Conservation (phyloP, 371 early-diverging fungal species). For the Mucor velutinosus region DNA sequence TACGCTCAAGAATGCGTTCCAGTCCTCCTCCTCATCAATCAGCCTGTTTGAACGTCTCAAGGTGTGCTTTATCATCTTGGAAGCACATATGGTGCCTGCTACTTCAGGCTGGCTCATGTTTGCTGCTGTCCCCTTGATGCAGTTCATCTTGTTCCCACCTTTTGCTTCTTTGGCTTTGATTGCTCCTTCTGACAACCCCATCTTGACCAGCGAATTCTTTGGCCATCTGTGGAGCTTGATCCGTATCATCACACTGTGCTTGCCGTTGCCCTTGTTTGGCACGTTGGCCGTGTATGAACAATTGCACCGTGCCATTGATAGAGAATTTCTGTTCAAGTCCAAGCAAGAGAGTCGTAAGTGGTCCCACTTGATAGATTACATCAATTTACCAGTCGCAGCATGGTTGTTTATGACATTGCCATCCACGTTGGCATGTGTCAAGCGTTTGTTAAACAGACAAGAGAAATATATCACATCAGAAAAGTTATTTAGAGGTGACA, state of each 20-base stretch:
- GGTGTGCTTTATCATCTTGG: slow-evolving; percentile 49
- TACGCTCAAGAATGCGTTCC: slow-evolving; percentile 43
- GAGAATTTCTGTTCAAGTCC: slow-evolving; percentile 44
- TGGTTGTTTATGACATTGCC: slow-evolving; percentile 60
- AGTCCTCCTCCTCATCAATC: slow-evolving; percentile 36
- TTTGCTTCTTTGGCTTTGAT: slow-evolving; percentile 30
- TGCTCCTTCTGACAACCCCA: slow-evolving; percentile 41
- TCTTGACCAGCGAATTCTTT: slow-evolving; percentile 47
- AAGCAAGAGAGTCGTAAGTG: slow-evolving; percentile 39
- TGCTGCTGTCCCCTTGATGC: slow-evolving; percentile 58
- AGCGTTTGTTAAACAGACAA: slow-evolving; percentile 41
- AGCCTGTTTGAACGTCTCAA: slow-evolving; percentile 39
- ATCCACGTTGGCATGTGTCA: slow-evolving; percentile 53
- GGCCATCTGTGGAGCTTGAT: slow-evolving; percentile 46
- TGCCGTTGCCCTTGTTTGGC: slow-evolving; percentile 53
- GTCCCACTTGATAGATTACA: slow-evolving; percentile 47
- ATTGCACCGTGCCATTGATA: slow-evolving; percentile 48
- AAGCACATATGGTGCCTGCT: slow-evolving; percentile 58
- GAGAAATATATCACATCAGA: slow-evolving; percentile 55
- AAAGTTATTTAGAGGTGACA: slow-evolving; percentile 37
- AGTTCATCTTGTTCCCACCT: slow-evolving; percentile 51
- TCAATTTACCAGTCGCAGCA: slow-evolving; percentile 52
- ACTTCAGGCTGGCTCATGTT: slow-evolving; percentile 64
- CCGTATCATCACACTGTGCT: slow-evolving; percentile 46
- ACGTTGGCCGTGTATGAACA: slow-evolving; percentile 54